A percentile compares a stretch with the other conserved stretches of the same genome.
phyloP scores from a whole-genome alignment of 208 protist genomes.

The Balamuthia mandrillaris region DNA sequence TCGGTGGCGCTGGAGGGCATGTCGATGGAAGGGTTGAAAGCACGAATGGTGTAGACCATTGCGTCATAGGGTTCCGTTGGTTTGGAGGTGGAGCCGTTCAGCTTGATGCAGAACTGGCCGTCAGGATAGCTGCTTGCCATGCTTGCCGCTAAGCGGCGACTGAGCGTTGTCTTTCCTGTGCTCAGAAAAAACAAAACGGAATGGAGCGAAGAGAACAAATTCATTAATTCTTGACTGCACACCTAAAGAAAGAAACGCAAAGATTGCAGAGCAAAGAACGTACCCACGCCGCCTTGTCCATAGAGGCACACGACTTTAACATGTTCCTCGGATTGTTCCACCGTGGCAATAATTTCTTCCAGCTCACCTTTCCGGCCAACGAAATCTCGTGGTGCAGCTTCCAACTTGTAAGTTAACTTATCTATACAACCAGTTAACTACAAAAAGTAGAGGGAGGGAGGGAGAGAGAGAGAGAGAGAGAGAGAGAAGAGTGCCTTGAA shows the following conservation, averaged over 20 bases:
- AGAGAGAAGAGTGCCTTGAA: background rate
- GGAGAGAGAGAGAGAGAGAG: too few species aligned
- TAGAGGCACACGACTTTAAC: slow-evolving; percentile 18
- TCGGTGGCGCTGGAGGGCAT: background rate
- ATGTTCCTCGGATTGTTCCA: background rate
- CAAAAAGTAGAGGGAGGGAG: too few species aligned
- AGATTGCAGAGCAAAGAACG: slow-evolving; percentile 4
- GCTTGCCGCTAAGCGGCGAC: background rate
- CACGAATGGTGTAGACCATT: slow-evolving; percentile 12
- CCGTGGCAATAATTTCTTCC: slow-evolving; percentile 6
- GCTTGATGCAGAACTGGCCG: slow-evolving; percentile 8
- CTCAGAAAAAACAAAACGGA: too few species aligned
- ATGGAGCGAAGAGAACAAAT: background rate
- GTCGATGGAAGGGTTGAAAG: background rate
- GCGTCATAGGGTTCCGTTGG: slow-evolving; percentile 6
- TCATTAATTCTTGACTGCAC: background rate
- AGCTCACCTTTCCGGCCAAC: slow-evolving; percentile 10
- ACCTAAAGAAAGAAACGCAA: background rate
- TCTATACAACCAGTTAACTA: background rate
- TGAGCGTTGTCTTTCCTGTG: too few species aligned
- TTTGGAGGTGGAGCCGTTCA: slow-evolving; percentile 3
- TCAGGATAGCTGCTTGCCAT: background rate
- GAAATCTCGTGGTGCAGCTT: background rate
- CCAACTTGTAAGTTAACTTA: slow-evolving; percentile 19
- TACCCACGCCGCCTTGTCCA: slow-evolving; percentile 19